Evolutionary conservation across 306 rosid genomes (phyloP).

Genomic region (Fragaria vesca): DNA sequence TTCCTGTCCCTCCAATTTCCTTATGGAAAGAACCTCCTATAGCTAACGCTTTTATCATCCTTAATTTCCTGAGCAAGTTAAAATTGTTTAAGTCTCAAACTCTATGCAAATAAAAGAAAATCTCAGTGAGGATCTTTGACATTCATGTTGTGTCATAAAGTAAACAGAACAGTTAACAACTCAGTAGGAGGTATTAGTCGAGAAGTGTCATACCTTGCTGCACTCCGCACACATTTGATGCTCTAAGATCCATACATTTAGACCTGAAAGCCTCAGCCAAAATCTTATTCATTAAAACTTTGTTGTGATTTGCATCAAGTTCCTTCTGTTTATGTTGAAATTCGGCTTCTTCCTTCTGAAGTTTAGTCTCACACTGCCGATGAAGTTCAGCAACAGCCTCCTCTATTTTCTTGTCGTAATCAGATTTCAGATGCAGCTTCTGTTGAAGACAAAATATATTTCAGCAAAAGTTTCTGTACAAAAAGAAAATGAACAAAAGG

Average conservation of each 20-base stretch:
- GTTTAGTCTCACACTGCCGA: conserved; percentile 49
- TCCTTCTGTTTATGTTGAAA: conserved; percentile 37
- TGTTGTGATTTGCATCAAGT: conserved; percentile 37
- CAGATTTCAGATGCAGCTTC: conserved; percentile 54
- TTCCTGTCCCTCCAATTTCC: not conserved
- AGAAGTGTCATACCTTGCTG: conserved; percentile 54
- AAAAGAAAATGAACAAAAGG: conserved; percentile 12
- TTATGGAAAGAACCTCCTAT: not conserved
- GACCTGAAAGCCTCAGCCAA: conserved; percentile 67
- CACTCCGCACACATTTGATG: conserved; percentile 35
- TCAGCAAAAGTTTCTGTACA: conserved; percentile 11
- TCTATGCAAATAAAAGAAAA: not conserved
- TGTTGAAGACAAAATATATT: conserved; percentile 38
- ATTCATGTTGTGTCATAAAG: no score
- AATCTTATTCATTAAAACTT: conserved; percentile 43
- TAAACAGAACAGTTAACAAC: not conserved
- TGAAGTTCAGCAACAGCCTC: conserved; percentile 44
- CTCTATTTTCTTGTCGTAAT: conserved; percentile 58
- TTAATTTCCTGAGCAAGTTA: not conserved
- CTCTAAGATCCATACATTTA: conserved; percentile 47
- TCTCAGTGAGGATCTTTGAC: conserved; percentile 4
- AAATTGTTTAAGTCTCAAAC: not conserved
- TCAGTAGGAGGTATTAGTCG: not conserved
- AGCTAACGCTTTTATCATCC: not conserved
- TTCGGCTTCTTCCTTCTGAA: conserved; percentile 44